phyloP scores from a whole-genome alignment of 176 grass and related monocot species.

The Oryza meridionalis region DNA sequence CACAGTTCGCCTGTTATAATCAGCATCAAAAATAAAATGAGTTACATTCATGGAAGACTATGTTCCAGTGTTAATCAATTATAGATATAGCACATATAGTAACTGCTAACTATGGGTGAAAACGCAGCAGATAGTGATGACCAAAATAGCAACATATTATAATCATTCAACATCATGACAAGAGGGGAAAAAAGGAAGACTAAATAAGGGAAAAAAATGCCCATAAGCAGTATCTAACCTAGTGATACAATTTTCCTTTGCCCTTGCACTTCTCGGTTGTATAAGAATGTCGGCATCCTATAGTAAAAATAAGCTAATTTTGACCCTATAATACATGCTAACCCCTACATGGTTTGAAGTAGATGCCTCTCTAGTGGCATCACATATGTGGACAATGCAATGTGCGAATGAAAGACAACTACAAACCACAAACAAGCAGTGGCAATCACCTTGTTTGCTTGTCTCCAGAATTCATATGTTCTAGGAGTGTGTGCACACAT shows the following conservation, averaged over 20 bases:
- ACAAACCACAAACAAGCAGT: slow-evolving; percentile 4
- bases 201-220: background rate
- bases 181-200: background rate
- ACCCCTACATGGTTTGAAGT: background rate
- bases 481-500: background rate
- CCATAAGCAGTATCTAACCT: background rate
- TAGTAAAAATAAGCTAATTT: slow-evolving; percentile 17
- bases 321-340: background rate
- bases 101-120: slow-evolving; percentile 15
- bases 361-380: slow-evolving; percentile 14
- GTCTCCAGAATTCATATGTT: background rate
- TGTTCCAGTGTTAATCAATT: background rate
- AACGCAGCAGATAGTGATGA: background rate
- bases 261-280: background rate
- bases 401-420: background rate
- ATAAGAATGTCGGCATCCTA: background rate
- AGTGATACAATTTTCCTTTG: slow-evolving; percentile 7
- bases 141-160: background rate
- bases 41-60: background rate
- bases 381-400: slow-evolving; percentile 1
- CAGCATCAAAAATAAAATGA: slow-evolving; percentile 16
- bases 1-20: slow-evolving; percentile 73
- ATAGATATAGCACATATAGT: background rate
- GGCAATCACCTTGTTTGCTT: slow-evolving; percentile 10
- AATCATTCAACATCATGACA: background rate